A percentile compares a stretch with the other conserved stretches of the same genome.
phyloP scores from a whole-genome alignment of 164 flowering plant species.

The Macadamia integrifolia region DNA sequence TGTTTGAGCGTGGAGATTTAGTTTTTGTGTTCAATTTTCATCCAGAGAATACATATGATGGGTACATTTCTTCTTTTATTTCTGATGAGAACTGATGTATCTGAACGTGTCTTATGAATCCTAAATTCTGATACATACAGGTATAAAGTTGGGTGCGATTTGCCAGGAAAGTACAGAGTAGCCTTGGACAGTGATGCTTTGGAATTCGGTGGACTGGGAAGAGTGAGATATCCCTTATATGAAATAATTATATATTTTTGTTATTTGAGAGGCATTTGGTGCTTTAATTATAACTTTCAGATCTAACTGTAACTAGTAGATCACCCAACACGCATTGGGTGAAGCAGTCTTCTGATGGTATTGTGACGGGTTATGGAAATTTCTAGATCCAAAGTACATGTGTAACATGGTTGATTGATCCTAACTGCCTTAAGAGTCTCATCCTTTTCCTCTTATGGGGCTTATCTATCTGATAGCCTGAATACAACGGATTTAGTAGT shows the following conservation, averaged over 20 bases:
- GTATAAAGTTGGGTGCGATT: constrained; percentile 91
- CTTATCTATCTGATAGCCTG: no score
- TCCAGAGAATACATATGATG: constrained; percentile 76
- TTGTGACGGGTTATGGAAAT: not conserved
- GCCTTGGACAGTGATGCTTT: constrained; percentile 92
- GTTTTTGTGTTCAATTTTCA: constrained; percentile 96
- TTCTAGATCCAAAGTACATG: not conserved
- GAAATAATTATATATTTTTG: no score
- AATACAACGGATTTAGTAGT: no score
- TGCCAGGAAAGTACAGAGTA: constrained; percentile 90
- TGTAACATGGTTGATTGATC: not conserved
- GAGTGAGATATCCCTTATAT: constrained; percentile 43
- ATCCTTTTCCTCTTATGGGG: not conserved
- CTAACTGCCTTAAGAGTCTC: not conserved
- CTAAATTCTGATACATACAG: constrained; percentile 31
- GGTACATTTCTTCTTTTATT: constrained; percentile 36
- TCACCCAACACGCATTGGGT: not conserved
- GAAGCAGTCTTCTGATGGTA: not conserved
- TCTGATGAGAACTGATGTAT: not conserved
- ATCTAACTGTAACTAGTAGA: not conserved
- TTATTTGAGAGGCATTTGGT: no score
- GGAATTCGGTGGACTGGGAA: constrained; percentile 93
- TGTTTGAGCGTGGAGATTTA: constrained; percentile 90
- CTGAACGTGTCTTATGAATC: not conserved
- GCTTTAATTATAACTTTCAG: not conserved